phyloP scores from a whole-genome alignment of 495 filamentous ascomycete genomes.

The Elasticomyces elasticus region DNA sequence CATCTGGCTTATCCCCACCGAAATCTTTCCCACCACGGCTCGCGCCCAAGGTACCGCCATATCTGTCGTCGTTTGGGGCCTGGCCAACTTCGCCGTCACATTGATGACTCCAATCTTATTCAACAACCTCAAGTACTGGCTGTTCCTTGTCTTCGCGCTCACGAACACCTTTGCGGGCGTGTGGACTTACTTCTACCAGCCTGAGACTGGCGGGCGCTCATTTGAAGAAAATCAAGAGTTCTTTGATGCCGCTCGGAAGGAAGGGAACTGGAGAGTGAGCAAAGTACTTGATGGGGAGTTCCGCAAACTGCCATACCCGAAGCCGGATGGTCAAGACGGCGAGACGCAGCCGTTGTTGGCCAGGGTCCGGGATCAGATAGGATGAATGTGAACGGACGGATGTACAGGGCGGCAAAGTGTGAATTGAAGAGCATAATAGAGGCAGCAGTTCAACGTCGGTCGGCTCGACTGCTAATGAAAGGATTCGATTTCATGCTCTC shows the following conservation, averaged over 20 bases:
- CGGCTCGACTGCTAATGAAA: no score
- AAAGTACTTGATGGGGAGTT: constrained; percentile 41
- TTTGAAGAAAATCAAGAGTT: constrained; percentile 50
- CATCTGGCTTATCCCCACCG: constrained; percentile 49
- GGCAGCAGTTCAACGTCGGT: no score
- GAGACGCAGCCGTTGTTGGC: constrained; percentile 36
- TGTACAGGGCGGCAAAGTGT: no score
- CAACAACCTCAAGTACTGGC: constrained; percentile 45
- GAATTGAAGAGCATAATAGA: no score
- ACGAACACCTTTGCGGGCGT: constrained; percentile 45
- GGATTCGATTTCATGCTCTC: no score
- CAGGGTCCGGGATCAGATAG: constrained; percentile 30
- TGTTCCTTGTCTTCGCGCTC: constrained; percentile 44
- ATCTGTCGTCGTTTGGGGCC: constrained; percentile 46
- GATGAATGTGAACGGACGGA: constrained; percentile 3
- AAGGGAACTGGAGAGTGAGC: constrained; percentile 39
- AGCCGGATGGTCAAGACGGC: constrained; percentile 29
- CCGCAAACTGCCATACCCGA: constrained; percentile 35
- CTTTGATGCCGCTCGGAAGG: constrained; percentile 40
- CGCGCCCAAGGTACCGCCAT: constrained; percentile 45
- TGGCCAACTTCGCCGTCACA: constrained; percentile 48
- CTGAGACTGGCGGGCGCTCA: constrained; percentile 43
- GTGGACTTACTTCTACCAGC: constrained; percentile 42
- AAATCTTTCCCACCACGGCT: constrained; percentile 47
- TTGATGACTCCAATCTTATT: constrained; percentile 47